Base-by-base conservation (phyloP, 257 asterid genomes). In the Plantago ovata region DNA sequence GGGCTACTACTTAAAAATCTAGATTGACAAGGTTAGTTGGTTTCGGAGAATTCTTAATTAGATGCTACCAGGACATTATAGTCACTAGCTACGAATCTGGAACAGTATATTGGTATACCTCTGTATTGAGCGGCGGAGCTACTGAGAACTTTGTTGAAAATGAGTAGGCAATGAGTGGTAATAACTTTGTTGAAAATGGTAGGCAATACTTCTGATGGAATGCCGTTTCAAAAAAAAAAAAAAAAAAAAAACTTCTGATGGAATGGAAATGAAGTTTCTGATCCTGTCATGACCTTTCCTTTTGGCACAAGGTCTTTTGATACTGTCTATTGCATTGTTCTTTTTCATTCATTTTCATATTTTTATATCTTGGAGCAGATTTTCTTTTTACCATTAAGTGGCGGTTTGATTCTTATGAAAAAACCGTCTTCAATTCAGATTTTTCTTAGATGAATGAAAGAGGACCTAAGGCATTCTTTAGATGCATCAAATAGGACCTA, bases 1-100 rank as follows among this genome's bases (percentile, higher is more conserved):
- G 81, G 64, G 54, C 71, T 33, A 62, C 49, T 13, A 62, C 49
- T 13, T 60, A 72, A 36, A 83, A 75, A 46, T 64, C 14, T 58
- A 47, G 75, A 82, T 64, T 75, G 70, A 70, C 62, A 22, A 3
- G 33, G 54, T 10, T 49, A 13, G 16, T 47, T 8, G 12, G 28
- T 9, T 10, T 13, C 1, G 56, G 28, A 11, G 18, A 2, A 49
- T n/a, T n/a, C n/a, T n/a, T n/a, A n/a, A n/a, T 18, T 21, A 3
- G 20, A 50, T 9, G 56, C 36, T 28, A 6, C 36, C 36, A 28
- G 36, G 36, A 28, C 38, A 16, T 23, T 50, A 2, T 7, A 4
- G 55, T 49, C 18, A 12, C 23, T 20, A 32, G 13, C 21, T 13
- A 48, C 18, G 23, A 50, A 50, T 50, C 38, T 50, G 10, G 10